A percentile compares a stretch with the other conserved stretches of the same genome.
These are phyloP conservation scores for Cyclaneusma minus DNA, from an alignment of 2,329 filamentous ascomycete species.

Conservation along the genomic window DNA sequence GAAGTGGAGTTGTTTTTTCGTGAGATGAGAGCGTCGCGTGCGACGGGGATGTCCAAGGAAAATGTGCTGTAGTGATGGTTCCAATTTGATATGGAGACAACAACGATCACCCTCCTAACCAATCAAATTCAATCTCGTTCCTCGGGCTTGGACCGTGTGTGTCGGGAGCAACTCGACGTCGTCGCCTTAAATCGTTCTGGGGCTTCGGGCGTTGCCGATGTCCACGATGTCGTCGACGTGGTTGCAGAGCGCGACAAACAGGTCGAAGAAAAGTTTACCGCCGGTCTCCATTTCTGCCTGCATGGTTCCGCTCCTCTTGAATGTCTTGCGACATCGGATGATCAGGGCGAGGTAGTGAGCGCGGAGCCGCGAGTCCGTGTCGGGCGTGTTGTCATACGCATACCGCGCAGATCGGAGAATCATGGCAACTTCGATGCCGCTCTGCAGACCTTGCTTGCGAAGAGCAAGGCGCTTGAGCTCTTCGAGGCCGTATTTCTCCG, in stretches of 20 bases:
- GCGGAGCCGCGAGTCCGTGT: slow-evolving; percentile 81
- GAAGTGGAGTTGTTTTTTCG: too few relatives aligned
- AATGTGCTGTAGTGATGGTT: too few relatives aligned
- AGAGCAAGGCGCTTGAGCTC: slow-evolving; percentile 84
- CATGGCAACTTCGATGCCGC: slow-evolving; percentile 79
- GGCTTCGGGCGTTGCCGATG: slow-evolving; percentile 52
- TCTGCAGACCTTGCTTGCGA: slow-evolving; percentile 87
- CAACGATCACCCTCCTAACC: background rate
- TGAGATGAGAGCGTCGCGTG: too few relatives aligned
- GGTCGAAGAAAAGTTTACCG: slow-evolving; percentile 90
- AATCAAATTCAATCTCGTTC: background rate
- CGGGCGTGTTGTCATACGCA: slow-evolving; percentile 88
- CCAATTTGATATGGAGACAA: slow-evolving; percentile 1
- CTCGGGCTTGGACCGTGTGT: background rate
- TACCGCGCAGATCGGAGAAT: slow-evolving; percentile 88
- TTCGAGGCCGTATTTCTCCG: slow-evolving; percentile 79
- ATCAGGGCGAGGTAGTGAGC: slow-evolving; percentile 96
- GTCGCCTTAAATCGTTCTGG: slow-evolving; percentile 35
- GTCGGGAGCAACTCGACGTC: background rate
- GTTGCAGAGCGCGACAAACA: slow-evolving; percentile 97
- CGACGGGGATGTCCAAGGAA: too few relatives aligned
- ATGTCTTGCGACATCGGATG: slow-evolving; percentile 92
- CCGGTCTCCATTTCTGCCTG: slow-evolving; percentile 96
- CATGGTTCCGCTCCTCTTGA: slow-evolving; percentile 97
- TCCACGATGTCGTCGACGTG: slow-evolving; percentile 93